Conservation (phyloP, 1,284 basidiomycete genomes). For the Schizophyllum amplum region DNA sequence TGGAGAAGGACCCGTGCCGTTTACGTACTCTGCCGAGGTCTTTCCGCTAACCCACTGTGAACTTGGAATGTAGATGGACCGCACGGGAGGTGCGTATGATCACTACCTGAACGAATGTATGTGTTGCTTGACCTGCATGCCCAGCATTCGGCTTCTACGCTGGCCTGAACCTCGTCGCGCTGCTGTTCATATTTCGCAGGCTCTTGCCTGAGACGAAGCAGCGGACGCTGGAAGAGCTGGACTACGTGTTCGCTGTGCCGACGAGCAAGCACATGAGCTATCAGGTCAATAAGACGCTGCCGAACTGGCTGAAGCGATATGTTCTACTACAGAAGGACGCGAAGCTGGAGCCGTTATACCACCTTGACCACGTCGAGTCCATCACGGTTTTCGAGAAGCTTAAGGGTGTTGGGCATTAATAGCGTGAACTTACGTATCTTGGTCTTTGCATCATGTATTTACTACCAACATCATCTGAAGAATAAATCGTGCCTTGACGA, state of each 20-base stretch:
- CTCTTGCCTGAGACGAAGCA: slow-evolving; percentile 66
- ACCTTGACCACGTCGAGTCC: slow-evolving; percentile 40
- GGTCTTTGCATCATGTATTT: not conserved
- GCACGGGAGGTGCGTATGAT: slow-evolving; percentile 4
- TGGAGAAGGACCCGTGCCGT: slow-evolving; percentile 69
- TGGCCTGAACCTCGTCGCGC: slow-evolving; percentile 42
- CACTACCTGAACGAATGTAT: not conserved
- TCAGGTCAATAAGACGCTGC: slow-evolving; percentile 45
- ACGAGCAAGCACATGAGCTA: slow-evolving; percentile 46
- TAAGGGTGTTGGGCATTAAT: slow-evolving; percentile 26
- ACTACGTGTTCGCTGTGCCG: slow-evolving; percentile 58
- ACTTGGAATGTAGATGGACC: slow-evolving; percentile 34
- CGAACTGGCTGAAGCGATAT: slow-evolving; percentile 55
- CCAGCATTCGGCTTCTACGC: slow-evolving; percentile 50
- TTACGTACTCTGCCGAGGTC: slow-evolving; percentile 55
- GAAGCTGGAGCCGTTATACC: slow-evolving; percentile 37
- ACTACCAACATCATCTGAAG: no score
- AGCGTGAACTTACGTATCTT: not conserved
- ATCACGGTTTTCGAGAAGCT: slow-evolving; percentile 33
- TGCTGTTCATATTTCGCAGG: slow-evolving; percentile 43
- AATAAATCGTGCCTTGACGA: no score
- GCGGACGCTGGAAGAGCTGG: slow-evolving; percentile 53
- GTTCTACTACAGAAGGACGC: slow-evolving; percentile 36
- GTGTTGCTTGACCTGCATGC: slow-evolving; percentile 8
- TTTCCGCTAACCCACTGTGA: slow-evolving; percentile 56